Base-by-base conservation (phyloP, 2,329 filamentous ascomycete species). In the Colletotrichum zoysiae region DNA sequence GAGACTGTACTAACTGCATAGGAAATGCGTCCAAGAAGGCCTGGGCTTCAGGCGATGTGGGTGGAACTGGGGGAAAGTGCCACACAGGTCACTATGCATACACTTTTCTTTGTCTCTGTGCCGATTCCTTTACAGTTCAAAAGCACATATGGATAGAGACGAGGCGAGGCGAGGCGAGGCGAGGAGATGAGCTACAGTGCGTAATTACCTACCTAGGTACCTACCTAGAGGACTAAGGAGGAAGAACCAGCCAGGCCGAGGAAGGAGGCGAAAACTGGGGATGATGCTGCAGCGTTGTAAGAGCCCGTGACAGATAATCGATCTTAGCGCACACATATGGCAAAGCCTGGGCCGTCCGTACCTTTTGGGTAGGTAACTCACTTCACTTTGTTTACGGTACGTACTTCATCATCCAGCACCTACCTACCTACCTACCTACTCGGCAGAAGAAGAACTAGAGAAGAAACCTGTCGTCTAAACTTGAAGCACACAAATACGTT, bases 11-110 rank as follows among this genome's bases (percentile, higher is more conserved):
- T 44, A 44, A 44, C 42, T 44, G 33, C n/a, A 18, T 50, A 67
- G 48, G 57, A 51, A 33, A 50, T 60, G 48, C 64, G 64, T 50
- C 67, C 38, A 63, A 63, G 57, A 53, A 64, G 69, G 69, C 69
- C 65, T 71, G 69, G 69, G 69, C 58, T 71, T 53, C 14, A 46
- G 58, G 65, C 65, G 50, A 68, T 71, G 56, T 71, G 23, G 48
- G 23, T 20, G 9, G 46, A 51, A 40, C 66, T n/a, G 56, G 64
- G 64, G 64, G 56, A 48, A 23, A 53, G 69, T 63, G 69, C 65
- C 69, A 68, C 68, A 53, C 69, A 58, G 33, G 65, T 59, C 69
- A 53, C 65, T 58, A 46, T 63, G 65, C 69, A 64, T 61, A 57
- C 44, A 20, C 18, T n/a, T 42, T 71, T 51, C 51, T 68, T 63